Evolutionary conservation across 2,329 filamentous ascomycete species (phyloP), one percentile per base, ranked within the genome.

Genomic region (Stagonosporopsis tanaceti): DNA sequence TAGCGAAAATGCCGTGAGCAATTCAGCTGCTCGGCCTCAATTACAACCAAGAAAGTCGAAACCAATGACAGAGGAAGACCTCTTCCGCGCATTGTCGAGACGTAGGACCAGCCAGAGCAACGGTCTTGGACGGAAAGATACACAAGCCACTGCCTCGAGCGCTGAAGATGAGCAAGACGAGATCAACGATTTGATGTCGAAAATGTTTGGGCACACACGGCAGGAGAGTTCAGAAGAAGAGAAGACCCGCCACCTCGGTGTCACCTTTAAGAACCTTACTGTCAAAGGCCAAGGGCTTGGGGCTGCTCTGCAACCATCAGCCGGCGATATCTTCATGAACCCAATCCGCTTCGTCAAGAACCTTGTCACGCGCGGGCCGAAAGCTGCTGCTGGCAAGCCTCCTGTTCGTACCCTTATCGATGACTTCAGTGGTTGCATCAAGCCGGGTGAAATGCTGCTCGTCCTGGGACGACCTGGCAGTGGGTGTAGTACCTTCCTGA

Each of bases 401-500:
- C 85, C 88, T 0, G 74, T 89, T 20, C 85, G 84, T 61, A 88
- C 87, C 0, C 87, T 92, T 42, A 76, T 92, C 22, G 82, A 89
- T 50, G 81, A 85, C 64, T 85, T 83, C 55, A 84, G 87, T 69
- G 89, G 89, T 11, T 90, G 87, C 63, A 85, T 92, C 47, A 87
- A 88, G 70, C 88, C 89, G 0, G 89, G 88, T 20, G 88, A 91
- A 74, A 90, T 91, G 89, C 75, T 90, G 1, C 77, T 91, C 0
- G 88, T 91, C 0, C 79, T 91, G 0, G 89, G 89, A 3, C 81
- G 88, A 1, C 89, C 89, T 0, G 89, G 88, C 0, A 82, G 87
- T 2, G 89, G 89, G 32, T 92, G 89, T 71, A 90, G 89, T 0
- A 89, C 89, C 0, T 80, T 92, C 15, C 79, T 93, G 42, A 92